Conservation (phyloP, 805 yeast genomes). For the Clavispora vitiphila region DNA sequence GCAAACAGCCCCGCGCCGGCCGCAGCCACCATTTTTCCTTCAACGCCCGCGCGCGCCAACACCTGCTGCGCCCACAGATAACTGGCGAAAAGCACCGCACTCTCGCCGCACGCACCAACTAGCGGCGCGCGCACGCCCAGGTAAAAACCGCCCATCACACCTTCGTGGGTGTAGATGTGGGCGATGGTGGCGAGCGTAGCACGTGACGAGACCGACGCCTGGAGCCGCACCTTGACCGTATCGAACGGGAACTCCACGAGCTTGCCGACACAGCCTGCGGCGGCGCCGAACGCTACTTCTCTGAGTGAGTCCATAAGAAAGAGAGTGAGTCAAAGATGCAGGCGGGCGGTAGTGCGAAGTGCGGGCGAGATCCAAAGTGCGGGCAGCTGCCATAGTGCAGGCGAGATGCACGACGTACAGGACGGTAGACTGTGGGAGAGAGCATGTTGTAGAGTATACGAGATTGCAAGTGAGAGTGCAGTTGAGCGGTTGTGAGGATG, state of each 20-base stretch:
- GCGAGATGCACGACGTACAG: too few relatives aligned
- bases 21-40: slow-evolving; percentile 77
- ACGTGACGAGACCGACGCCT: slow-evolving; percentile 40
- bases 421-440: too few relatives aligned
- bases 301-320: slow-evolving; percentile 17
- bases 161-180: slow-evolving; percentile 63
- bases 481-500: too few relatives aligned
- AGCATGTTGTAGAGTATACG: too few relatives aligned
- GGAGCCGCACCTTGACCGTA: slow-evolving; percentile 83
- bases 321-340: too few relatives aligned
- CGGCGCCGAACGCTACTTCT: slow-evolving; percentile 47
- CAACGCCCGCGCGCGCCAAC: slow-evolving; percentile 52
- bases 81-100: slow-evolving; percentile 70
- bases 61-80: slow-evolving; percentile 37
- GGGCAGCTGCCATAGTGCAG: too few relatives aligned
- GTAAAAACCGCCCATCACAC: slow-evolving; percentile 67
- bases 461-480: too few relatives aligned
- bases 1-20: slow-evolving; percentile 76
- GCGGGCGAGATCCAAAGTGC: too few relatives aligned
- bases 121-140: slow-evolving; percentile 78
- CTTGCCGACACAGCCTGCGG: slow-evolving; percentile 81
- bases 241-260: slow-evolving; percentile 89
- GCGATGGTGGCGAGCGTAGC: slow-evolving; percentile 65
- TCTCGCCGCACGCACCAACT: slow-evolving; percentile 86
- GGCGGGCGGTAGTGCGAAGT: too few relatives aligned